Evolutionary conservation across 2,329 filamentous ascomycete species (phyloP).

Genomic region (Penicillium corylophilum): DNA sequence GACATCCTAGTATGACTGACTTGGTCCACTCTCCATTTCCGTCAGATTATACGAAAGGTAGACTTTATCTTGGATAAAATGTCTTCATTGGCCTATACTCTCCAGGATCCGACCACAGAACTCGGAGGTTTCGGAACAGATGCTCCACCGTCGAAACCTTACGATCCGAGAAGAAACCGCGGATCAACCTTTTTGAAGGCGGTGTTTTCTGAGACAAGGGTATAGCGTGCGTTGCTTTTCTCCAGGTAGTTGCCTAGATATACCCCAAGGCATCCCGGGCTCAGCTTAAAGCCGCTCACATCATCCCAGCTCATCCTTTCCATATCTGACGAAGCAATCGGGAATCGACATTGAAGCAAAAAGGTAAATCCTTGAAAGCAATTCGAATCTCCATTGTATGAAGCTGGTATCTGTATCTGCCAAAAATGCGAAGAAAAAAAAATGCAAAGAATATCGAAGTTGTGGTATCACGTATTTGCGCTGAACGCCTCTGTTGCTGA

Average conservation of each 20-base stretch:
- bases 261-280: neutral
- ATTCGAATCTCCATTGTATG: conserved; percentile 2
- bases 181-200: too few species aligned
- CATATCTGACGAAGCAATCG: neutral
- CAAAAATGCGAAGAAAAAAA: neutral
- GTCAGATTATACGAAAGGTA: neutral
- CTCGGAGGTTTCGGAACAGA: neutral
- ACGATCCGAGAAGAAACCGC: too few species aligned
- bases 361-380: too few species aligned
- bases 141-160: neutral
- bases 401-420: neutral
- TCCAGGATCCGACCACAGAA: neutral
- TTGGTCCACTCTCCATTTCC: neutral
- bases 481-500: conserved; percentile 3
- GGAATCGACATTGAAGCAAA: neutral
- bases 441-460: conserved; percentile 5
- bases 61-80: neutral
- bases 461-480: conserved; percentile 13
- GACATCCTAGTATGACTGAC: neutral
- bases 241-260: neutral
- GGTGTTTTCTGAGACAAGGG: neutral
- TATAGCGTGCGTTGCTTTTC: too few species aligned
- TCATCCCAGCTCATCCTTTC: neutral
- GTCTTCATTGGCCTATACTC: neutral
- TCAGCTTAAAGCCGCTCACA: neutral